Conservation (phyloP, 2,329 filamentous ascomycete species). For the Orbilia oligospora region DNA sequence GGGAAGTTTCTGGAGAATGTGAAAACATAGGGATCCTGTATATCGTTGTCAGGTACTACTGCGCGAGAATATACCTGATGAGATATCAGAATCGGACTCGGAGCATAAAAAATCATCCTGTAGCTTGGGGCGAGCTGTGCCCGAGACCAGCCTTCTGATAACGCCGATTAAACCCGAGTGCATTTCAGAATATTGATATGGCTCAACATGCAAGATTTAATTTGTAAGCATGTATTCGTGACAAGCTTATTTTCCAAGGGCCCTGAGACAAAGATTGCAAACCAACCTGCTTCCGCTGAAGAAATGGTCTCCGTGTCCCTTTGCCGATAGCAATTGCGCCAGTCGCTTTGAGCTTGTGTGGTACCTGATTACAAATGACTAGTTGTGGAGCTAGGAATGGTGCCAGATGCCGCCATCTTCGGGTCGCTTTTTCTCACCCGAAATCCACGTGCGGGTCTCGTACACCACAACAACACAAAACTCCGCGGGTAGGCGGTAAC, state of each 20-base stretch:
- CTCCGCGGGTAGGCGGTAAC: slow-evolving; percentile 2
- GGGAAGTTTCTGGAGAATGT: slow-evolving; percentile 57
- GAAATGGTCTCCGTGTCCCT: background rate
- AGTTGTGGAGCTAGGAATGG: background rate
- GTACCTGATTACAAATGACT: slow-evolving; percentile 45
- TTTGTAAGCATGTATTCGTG: too few relatives aligned
- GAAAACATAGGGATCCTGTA: slow-evolving; percentile 9
- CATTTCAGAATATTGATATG: too few relatives aligned
- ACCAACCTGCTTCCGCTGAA: too few relatives aligned
- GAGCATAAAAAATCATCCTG: background rate
- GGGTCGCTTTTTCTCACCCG: slow-evolving; percentile 45
- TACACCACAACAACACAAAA: slow-evolving; percentile 21
- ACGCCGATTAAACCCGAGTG: background rate
- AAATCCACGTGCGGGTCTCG: slow-evolving; percentile 52
- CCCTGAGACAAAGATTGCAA: too few relatives aligned
- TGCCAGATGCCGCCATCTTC: slow-evolving; percentile 22
- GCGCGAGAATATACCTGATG: background rate
- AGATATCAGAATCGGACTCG: background rate
- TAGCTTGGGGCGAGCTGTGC: too few relatives aligned
- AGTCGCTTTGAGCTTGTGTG: background rate
- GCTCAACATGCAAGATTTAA: background rate
- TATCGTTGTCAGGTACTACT: background rate
- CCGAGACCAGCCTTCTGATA: background rate
- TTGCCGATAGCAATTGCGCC: background rate
- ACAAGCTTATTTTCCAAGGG: too few relatives aligned